These are phyloP conservation scores for Cicer arietinum DNA, from an alignment of 306 rosid genomes.

Conservation along the genomic window DNA sequence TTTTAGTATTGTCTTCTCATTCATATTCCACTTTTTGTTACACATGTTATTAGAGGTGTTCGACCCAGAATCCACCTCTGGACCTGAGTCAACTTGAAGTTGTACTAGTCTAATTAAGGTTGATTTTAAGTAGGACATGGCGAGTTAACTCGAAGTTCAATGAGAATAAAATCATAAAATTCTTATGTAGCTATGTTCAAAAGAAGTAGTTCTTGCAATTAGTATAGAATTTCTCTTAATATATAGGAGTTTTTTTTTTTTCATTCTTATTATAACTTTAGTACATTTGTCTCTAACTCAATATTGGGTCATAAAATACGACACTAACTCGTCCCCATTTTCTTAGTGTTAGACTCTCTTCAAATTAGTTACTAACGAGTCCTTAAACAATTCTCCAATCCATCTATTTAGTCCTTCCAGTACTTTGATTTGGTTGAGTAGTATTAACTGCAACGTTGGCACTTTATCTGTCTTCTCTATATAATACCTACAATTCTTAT, in stretches of 20 bases:
- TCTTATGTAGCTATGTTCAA: not conserved
- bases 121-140: not conserved
- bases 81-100: not conserved
- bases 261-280: not conserved
- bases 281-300: not conserved
- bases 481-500: no score
- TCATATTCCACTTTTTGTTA: constrained; percentile 4
- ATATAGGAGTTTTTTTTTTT: not conserved
- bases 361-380: no score
- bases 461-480: no score
- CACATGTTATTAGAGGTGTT: not conserved
- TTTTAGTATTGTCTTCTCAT: constrained; percentile 14
- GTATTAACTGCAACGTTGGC: no score
- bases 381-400: no score
- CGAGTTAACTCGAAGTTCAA: not conserved
- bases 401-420: no score
- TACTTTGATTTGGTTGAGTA: no score
- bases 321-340: no score
- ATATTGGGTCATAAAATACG: no score
- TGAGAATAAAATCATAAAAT: not conserved
- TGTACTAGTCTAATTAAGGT: not conserved
- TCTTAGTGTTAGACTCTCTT: no score
- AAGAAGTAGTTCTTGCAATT: not conserved
- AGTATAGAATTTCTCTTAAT: not conserved
- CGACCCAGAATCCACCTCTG: not conserved